Evolutionary conservation across 1,139 yeast species (phyloP).

Genomic region (Scheffersomyces cryptocercus): DNA sequence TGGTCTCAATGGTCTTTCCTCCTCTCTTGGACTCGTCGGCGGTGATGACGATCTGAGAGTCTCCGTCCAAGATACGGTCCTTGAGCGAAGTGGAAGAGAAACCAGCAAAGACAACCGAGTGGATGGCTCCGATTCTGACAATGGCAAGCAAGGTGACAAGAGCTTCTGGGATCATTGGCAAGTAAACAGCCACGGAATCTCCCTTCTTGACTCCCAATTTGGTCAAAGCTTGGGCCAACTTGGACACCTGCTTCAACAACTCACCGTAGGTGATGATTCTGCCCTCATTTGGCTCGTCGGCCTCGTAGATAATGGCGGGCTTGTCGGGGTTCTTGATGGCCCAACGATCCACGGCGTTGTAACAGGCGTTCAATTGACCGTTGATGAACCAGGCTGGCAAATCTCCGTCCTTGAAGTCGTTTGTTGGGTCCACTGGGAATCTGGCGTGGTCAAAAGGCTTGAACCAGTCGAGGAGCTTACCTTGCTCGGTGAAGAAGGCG

Average conservation of each 20-base stretch:
- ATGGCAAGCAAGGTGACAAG: constrained; percentile 72
- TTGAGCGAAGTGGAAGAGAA: constrained; percentile 73
- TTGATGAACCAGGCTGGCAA: constrained; percentile 77
- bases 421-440: constrained; percentile 48
- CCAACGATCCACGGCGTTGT: constrained; percentile 80
- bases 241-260: constrained; percentile 66
- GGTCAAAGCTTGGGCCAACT: constrained; percentile 67
- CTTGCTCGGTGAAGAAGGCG: constrained; percentile 64
- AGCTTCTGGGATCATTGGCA: constrained; percentile 88
- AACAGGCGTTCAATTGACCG: constrained; percentile 76
- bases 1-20: constrained; percentile 79
- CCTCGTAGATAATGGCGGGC: constrained; percentile 78
- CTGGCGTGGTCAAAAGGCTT: constrained; percentile 61
- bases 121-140: constrained; percentile 77
- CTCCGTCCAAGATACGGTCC: constrained; percentile 79
- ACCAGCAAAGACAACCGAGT: constrained; percentile 85
- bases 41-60: constrained; percentile 71
- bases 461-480: constrained; percentile 63
- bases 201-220: constrained; percentile 74
- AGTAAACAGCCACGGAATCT: constrained; percentile 81
- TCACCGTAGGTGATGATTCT: constrained; percentile 68
- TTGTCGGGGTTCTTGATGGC: constrained; percentile 70
- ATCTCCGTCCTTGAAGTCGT: constrained; percentile 64
- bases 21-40: constrained; percentile 84
- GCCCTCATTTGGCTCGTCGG: constrained; percentile 72